Base-by-base conservation (phyloP, 2,329 filamentous ascomycete species). In the Grosmannia clavigera region DNA sequence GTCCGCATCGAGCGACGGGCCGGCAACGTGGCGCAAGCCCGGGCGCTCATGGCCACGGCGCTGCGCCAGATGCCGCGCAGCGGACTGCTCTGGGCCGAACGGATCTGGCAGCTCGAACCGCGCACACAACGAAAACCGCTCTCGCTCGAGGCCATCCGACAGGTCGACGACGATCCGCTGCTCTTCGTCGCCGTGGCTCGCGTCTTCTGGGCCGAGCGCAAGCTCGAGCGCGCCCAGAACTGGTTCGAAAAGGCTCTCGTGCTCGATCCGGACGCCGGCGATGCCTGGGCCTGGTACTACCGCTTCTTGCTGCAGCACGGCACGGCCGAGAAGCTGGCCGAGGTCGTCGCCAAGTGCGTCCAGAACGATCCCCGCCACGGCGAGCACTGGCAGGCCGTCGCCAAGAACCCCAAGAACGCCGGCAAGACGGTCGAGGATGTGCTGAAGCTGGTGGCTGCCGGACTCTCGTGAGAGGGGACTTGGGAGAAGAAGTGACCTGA, bases 241-340 rank as follows among this genome's bases (percentile, higher is more conserved):
- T 99, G 94, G 94, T 99, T 99, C 72, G 91, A 96, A 74, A 96
- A 95, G 74, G 94, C 94, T 0, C 85, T 96, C 60, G 79, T 96
- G 59, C 77, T 94, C 14, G 91, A 99, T 68, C 84, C 86, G 43
- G 92, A 97, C 71, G 76, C 84, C 57, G 94, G 94, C 57, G 95
- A 99, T 75, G 88, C 85, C 12, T 99, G 95, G 95, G 92, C 91
- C 25, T 99, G 92, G 92, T 99, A 96, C 73, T 94, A 91, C 73
- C 92, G 92, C 72, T 99, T 97, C 71, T 70, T 97, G 65, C 71
- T 85, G 66, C 90, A 96, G 77, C 92, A 99, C 74, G 95, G 94
- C 11, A 96, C 91, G 5, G 86, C 90, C 65, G 92, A 96, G 77
- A 99, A 97, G 84, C 81, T 87, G 68, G 82, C 78, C 35, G 94